Evolutionary conservation across 1,139 yeast species (phyloP), one percentile per base, ranked within the genome.

Genomic region (Blastobotrys petasosporus): DNA sequence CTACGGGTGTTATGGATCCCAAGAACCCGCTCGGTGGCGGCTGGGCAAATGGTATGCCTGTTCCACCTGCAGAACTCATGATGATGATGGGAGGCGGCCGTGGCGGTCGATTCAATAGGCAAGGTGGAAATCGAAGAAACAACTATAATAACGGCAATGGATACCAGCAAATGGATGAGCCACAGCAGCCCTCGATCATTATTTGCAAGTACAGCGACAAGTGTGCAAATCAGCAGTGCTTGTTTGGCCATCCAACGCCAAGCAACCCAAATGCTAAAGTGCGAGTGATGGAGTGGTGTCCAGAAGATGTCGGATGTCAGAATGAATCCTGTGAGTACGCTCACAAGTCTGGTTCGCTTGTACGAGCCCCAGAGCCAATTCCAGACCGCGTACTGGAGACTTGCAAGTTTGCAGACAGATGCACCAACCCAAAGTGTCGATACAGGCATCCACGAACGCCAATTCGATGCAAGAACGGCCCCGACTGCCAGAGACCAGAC

Each of bases 191-290:
- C 7, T 7, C 34, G 11, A 33, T 32, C 10, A 30, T 44, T 35
- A 41, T 82, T 36, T 87, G 96, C 70, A 84, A 83, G 63, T 87
- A 76, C 64, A 94, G 92, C 34, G 71, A 75, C 30, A 67, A 79
- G 45, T 87, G 96, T 65, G 72, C 84, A 29, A 85, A 84, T 59
- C 87, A 80, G 51, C 67, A 76, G 52, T 87, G 96, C 69, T 87
- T 88, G 23, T 86, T 82, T 69, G 95, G 90, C 28, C 96, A 87
- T 61, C 95, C 96, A 41, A 85, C 95, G 1, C 94, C 94, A 1
- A 85, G 87, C 12, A 85, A 84, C 63, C 77, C 75, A 49, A 78
- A 76, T 49, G 87, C 88, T 20, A 79, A 80, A 56, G 86, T 87
- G 33, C 70, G 76, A 20, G 74, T 75, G 16, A 69, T 79, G 47